Base-by-base conservation (phyloP, 208 protist species). In the Leishmania aethiopica region DNA sequence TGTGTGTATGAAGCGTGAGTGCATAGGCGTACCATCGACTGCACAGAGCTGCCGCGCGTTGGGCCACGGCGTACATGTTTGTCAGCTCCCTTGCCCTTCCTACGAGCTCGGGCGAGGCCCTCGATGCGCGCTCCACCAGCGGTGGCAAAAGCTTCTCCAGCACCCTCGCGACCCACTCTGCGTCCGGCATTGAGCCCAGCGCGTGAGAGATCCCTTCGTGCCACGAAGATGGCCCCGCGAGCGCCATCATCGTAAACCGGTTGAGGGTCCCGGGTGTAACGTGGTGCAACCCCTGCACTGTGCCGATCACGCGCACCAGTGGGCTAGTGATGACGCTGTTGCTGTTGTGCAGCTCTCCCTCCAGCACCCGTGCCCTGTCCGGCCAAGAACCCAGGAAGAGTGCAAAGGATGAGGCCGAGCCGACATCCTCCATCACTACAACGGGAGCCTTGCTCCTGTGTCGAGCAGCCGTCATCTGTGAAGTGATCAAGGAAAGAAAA, bases 1-100 rank as follows among this genome's bases (percentile, higher is more conserved):
- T 81, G 82, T 81, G 66, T 22, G 69, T 83, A 53, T 77, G 83
- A 22, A 86, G 72, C 62, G 78, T 76, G 53, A 77, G 78, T 55
- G 86, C 88, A 72, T 93, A 92, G 22, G 60, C 35, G 77, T 90
- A 92, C 92, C 90, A 96, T 53, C 88, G 81, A 67, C 86, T 83
- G 75, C 92, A 94, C 78, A 86, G 35, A 19, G 78, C 60, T n/a
- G 83, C 83, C 53, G 83, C 78, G 17, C 83, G 83, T 49, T 86
- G 78, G 19, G 83, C 83, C 57, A 86, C 53, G 57, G 83, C 78
- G 60, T 77, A 86, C 83, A 86, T 86, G 78, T 82, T 83, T 32
- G 78, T 66, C 75, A 80, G 3, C 55, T 86, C 83, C 22, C 53
- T 67, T 13, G 78, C 40, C 47, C 49, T 80, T 10, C 83, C 74